Evolutionary conservation across 257 asterid genomes (phyloP), one percentile per base, ranked within the genome.

Genomic region (Haberlea rhodopensis): DNA sequence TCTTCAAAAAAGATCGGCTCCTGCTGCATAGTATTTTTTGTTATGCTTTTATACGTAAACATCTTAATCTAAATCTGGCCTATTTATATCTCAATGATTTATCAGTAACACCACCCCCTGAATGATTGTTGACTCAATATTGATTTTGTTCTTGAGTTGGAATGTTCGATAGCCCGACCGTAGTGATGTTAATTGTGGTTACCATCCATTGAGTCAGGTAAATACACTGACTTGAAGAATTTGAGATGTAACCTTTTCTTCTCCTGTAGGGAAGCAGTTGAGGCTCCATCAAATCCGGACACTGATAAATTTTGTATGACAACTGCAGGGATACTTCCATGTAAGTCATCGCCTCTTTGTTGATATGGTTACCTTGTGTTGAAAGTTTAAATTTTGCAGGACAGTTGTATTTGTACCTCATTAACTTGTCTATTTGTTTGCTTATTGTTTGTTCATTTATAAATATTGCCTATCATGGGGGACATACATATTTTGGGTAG

Each of bases 261-360:
- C 37, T 66, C 52, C 53, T 78, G 74, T 82, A 90, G 97, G 88
- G 51, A 60, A 24, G 74, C 77, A 23, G 69, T 77, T 49, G 90
- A 76, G 72, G 79, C 64, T 57, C 75, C 73, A 72, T 69, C 84
- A 71, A 78, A 76, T 66, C 76, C 75, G 63, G 75, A 64, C 23
- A 64, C 73, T 52, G 72, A 73, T 74, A 72, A 69, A 71, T 60
- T 72, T 60, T 69, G 78, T 45, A 72, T 43, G 76, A 78, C 71
- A 28, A 10, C 78, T 56, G 75, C 65, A 32, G 77, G 76, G 65
- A 66, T 74, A 65, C 56, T 57, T 71, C 80, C 83, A 26, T 60
- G 87, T 85, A 82, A 78, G 87, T 74, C 68, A 63, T 59, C 71
- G 68, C 73, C 60, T 53, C 19, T 68, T 66, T 61, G n/a, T 54